Base-by-base conservation (phyloP, 1,139 yeast species). In the Magnusiomyces fungicola region DNA sequence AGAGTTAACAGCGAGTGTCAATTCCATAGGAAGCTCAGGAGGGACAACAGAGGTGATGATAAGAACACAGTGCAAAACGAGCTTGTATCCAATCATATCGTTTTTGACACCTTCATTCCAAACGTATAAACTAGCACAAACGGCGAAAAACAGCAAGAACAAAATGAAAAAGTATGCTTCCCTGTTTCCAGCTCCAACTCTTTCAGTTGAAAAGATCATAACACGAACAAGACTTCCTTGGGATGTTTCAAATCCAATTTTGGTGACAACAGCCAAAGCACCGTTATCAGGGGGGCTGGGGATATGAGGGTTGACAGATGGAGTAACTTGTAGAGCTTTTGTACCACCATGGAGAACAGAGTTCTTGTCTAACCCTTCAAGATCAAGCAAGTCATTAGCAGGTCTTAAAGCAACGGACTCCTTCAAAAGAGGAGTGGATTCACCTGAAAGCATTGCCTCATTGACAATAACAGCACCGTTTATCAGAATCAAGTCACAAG, bases 381-480 rank as follows among this genome's bases (percentile, higher is more conserved):
- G 71, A 57, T 85, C 84, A 57, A 89, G 73, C 3, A 58, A 60
- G 46, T 87, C 97, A 23, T 75, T 68, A 25, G 73, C 69, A 27
- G 96, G 95, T 69, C 98, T 86, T 58, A 87, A 78, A 58, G 80
- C 81, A 56, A 90, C 79, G 2, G 96, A 85, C 69, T 92, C 99
- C 66, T 92, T 92, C 63, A 94, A 79, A 59, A 92, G 73, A 9
- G 99, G 99, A 45, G 98, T 92, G 6, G 96, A 87, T 71, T 92
- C 99, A 66, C 99, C 99, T 3, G 96, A 86, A 54, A 90, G 80
- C 97, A 90, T 90, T 32, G 97, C 97, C 72, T 90, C 98, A 64
- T 90, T 90, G 44, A 90, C 95, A 65, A 90, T 90, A 53, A 94
- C 94, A 41, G 95, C 75, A 46, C 97, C 97, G 60, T 83, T 90